These are phyloP conservation scores for Arxiozyma bovina DNA, from an alignment of 1,139 yeast genomes.

Conservation along the genomic window DNA sequence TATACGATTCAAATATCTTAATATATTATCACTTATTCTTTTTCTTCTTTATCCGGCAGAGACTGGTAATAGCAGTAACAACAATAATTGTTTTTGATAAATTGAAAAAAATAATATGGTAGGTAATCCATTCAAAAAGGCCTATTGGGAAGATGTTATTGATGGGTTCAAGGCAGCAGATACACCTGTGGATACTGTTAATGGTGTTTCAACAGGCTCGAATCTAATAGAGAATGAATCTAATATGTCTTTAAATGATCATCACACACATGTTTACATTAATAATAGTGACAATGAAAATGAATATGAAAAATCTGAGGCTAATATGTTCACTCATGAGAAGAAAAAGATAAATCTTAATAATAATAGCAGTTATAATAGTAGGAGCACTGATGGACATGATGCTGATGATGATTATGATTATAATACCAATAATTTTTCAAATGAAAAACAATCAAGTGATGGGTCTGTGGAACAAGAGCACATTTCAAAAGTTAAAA, in stretches of 20 bases:
- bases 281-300: neutral
- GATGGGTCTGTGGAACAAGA: conserved; percentile 4
- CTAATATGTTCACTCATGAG: neutral
- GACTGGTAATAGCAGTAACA: no score
- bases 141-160: conserved; percentile 15
- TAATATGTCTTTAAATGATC: neutral
- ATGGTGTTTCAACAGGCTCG: neutral
- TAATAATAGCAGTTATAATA: no score
- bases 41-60: neutral
- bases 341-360: neutral
- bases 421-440: neutral
- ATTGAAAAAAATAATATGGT: conserved; percentile 7
- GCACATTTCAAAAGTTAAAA: conserved; percentile 9
- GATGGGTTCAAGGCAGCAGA: conserved; percentile 15
- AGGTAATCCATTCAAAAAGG: conserved; percentile 14
- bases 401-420: neutral
- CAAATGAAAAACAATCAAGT: neutral
- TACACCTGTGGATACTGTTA: neutral
- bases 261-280: neutral
- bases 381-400: neutral
- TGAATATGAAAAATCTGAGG: neutral
- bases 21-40: neutral
- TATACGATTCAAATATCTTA: neutral
- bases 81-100: neutral
- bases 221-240: neutral